Evolutionary conservation across 805 yeast species (phyloP), one percentile per base, ranked within the genome.

Genomic region (Ogataea nakhonphanomensis): DNA sequence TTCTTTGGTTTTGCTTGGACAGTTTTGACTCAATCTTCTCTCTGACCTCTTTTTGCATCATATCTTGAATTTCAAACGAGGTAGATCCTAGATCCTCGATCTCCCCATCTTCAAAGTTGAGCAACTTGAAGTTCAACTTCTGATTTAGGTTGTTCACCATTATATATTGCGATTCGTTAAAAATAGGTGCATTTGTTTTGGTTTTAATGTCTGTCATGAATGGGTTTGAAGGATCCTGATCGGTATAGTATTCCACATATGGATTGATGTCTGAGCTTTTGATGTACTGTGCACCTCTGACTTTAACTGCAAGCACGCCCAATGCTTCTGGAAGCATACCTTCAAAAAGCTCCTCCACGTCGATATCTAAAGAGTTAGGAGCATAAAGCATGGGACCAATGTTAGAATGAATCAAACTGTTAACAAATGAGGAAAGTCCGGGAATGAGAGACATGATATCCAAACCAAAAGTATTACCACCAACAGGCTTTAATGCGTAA

Each of bases 391-490:
- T 78, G 30, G 91, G 93, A 30, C 84, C 80, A 53, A 80, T 78
- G 49, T 67, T 81, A 35, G 84, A 65, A 61, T 85, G 83, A 55
- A 85, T 78, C 59, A 81, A 70, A 15, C 74, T 70, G 47, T 81
- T 84, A 39, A 85, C 89, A 55, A 84, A 79, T 3, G 79, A 68
- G 17, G 86, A 73, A 56, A 85, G 74, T 46, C 93, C 93, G 4
- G 95, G 95, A 48, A 85, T 73, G 51, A 84, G 71, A 3, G 90
- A 79, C 95, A 85, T 85, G 51, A 85, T 76, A 65, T 85, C 95
- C 31, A 85, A 57, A 46, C 95, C 95, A 45, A 85, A 72, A n/a
- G 90, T 81, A 58, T 85, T 91, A 65, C 95, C 93, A 59, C 93
- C 93, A 38, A 85, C 83, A 8, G 95, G 95, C 58, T 85, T 85